Evolutionary conservation across 805 yeast species (phyloP), one percentile per base, ranked within the genome.

Genomic region (Candida corydali): DNA sequence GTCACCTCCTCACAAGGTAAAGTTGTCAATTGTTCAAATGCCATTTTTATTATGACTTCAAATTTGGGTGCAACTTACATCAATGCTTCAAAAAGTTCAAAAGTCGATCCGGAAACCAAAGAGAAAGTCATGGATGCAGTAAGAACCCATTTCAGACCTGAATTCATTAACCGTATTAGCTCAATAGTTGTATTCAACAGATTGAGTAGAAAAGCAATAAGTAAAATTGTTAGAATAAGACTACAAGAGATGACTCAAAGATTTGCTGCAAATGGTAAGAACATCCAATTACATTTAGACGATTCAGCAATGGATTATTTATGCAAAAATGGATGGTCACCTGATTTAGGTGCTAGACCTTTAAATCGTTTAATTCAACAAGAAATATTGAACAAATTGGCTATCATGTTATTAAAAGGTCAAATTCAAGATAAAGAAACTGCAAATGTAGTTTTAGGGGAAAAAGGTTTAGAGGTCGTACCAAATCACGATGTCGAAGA

Each of bases 291-390:
- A 52, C 76, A 80, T 19, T 76, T 91, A n/a, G 79, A 80, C 37
- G 79, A 76, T 31, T 79, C 70, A 8, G 96, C 96, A 3, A 65
- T 84, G 50, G 88, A 84, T 36, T 93, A 81, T 71, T 69, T 93
- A 47, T 81, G 94, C 49, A 76, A 73, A 51, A 67, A 86, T 50
- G 98, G 98, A 34, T 93, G 89, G 65, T 86, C 96, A 17, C 75
- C 82, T 39, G 96, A 91, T 59, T 70, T 93, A 60, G 98, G 98
- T 65, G 98, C 98, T 5, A 77, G 98, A 59, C 98, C 98, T 41
- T 75, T 93, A 65, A 85, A 85, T 69, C 79, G 98, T 52, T 75
- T 93, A 51, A 91, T 93, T 47, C 97, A 93, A 62, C 75, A 73
- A 44, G 93, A 88, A 59, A 74, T 93, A 14, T 78, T 93, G 59